Base-by-base conservation (phyloP, 2,329 filamentous ascomycete genomes). In the Lachnellula arida region DNA sequence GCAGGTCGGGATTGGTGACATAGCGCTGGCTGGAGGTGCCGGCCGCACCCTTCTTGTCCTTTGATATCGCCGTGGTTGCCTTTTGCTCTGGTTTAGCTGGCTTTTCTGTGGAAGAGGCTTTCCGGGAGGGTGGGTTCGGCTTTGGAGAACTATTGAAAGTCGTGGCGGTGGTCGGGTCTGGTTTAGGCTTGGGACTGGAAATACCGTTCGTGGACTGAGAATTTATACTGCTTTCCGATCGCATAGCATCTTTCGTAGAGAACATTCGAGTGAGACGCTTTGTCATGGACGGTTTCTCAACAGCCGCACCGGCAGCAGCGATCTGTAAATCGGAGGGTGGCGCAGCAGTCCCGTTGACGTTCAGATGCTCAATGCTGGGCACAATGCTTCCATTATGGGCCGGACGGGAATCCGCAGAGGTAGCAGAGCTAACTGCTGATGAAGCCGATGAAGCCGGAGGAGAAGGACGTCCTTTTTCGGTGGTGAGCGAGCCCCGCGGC, bases 181-280 rank as follows among this genome's bases (percentile, higher is more conserved):
- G 34, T 66, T 59, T 63, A 42, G 63, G 55, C 69, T 71, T 60
- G 67, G 57, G 71, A 47, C 70, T 15, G 72, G 62, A 51, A 71
- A 68, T n/a, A 56, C 56, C 25, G 55, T 54, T 46, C 22, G 57
- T 34, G 54, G 57, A 53, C 34, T 50, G 60, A 9, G 61, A 61
- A 58, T 53, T 63, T 54, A 66, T 50, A 57, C 54, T 61, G 32
- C 14, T 54, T 23, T 68, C 62, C 23, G 65, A 63, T 58, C 57
- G 64, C n/a, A 53, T 56, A 19, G 74, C 67, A 53, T 84, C 82
- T 67, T 81, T 84, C 61, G 75, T 78, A 53, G 79, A 83, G 71
- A 86, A 86, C 78, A 86, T 86, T 74, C 83, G 80, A 42, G 82
- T 81, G 55, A 86, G 69, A 47, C 82, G 80, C 67, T 84, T 82